phyloP scores from a whole-genome alignment of 2,329 filamentous ascomycete species.

The Chrysosporium keratinophilum region DNA sequence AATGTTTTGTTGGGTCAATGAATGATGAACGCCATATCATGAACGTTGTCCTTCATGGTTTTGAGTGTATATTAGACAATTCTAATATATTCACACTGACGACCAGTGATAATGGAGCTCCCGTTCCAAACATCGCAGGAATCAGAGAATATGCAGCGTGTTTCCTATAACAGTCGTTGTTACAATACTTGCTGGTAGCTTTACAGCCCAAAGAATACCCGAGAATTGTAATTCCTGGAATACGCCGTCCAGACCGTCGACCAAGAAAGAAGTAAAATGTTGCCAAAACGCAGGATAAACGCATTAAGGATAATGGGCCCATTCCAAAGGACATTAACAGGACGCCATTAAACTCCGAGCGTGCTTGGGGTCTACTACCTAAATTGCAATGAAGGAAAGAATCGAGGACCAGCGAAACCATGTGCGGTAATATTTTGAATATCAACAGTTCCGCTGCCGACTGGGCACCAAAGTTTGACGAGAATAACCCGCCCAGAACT shows the following conservation, averaged over 20 bases:
- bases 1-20: background rate
- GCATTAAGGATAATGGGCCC: no score
- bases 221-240: no score
- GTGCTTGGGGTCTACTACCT: slow-evolving; percentile 32
- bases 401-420: slow-evolving; percentile 77
- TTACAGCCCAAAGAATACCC: no score
- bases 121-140: background rate
- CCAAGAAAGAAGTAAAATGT: no score
- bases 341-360: background rate
- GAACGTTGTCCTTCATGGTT: background rate
- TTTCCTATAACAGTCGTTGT: no score
- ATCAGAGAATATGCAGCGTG: background rate
- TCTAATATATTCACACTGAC: background rate
- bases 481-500: slow-evolving; percentile 71
- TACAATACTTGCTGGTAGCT: no score
- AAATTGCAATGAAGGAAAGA: slow-evolving; percentile 60
- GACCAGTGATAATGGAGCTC: background rate
- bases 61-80: background rate
- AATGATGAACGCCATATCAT: background rate
- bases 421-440: slow-evolving; percentile 76
- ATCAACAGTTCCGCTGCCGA: slow-evolving; percentile 68
- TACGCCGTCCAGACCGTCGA: no score
- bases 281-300: no score
- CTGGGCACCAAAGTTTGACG: slow-evolving; percentile 80
- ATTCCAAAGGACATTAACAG: no score